Percentiles rank a stretch among this genome's conserved stretches.
Conservation (phyloP, 1,284 basidiomycete species). For the Apiotrichum sp. region DNA sequence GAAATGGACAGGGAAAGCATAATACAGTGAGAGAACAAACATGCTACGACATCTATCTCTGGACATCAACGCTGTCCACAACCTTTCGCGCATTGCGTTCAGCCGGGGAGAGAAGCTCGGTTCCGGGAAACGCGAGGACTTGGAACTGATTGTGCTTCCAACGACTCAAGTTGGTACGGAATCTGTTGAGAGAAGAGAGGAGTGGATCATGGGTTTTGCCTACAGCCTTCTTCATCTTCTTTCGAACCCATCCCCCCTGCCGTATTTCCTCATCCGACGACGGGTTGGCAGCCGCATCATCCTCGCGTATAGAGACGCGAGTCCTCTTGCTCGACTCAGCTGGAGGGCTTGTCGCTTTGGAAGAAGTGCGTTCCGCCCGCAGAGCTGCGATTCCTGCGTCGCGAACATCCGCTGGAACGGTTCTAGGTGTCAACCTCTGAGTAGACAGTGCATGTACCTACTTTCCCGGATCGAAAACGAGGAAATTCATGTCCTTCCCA, state of each 20-base stretch:
- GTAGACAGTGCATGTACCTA: conserved; percentile 40
- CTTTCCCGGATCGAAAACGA: conserved; percentile 73
- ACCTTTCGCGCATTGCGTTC: conserved; percentile 4
- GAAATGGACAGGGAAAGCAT: too few species aligned
- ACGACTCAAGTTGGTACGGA: conserved; percentile 50
- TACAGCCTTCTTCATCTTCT: conserved; percentile 21
- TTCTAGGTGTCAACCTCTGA: conserved; percentile 17
- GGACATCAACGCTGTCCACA: conserved; percentile 6
- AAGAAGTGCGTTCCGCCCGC: conserved; percentile 1
- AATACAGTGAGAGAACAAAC: too few species aligned
- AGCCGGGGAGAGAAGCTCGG: neutral
- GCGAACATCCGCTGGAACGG: conserved; percentile 40
- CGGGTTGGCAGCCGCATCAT: conserved; percentile 9
- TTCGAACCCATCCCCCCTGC: conserved; percentile 39
- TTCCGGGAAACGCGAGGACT: conserved; percentile 23
- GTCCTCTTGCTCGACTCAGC: too few species aligned
- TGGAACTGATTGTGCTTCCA: conserved; percentile 44
- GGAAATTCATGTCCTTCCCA: conserved; percentile 55
- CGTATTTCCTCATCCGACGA: conserved; percentile 36
- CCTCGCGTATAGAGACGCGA: conserved; percentile 5
- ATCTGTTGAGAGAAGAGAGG: conserved; percentile 48
- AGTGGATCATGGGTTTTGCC: neutral
- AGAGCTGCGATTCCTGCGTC: conserved; percentile 28
- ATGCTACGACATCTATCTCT: neutral
- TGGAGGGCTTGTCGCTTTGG: too few species aligned